Percentiles rank a stretch among this genome's conserved stretches.
Conservation (phyloP, 1,284 basidiomycete genomes). For the Malassezia sympodialis region DNA sequence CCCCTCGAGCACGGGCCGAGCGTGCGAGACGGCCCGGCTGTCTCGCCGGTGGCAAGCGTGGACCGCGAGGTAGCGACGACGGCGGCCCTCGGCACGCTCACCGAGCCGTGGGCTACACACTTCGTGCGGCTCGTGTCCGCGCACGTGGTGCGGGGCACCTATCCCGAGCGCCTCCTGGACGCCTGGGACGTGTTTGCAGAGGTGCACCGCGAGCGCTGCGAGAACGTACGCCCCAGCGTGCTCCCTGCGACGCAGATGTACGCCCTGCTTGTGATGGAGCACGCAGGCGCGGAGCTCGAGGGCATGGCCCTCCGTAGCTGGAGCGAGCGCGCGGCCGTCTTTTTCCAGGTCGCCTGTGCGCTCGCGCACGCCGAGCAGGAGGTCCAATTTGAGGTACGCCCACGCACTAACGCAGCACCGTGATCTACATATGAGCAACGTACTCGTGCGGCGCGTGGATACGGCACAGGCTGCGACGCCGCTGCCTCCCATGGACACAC, state of each 20-base stretch:
- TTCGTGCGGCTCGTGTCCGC: slow-evolving; percentile 50
- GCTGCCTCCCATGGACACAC: not conserved
- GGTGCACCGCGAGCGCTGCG: slow-evolving; percentile 57
- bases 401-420: slow-evolving; percentile 57
- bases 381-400: slow-evolving; percentile 62
- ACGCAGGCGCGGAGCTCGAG: slow-evolving; percentile 83
- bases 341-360: slow-evolving; percentile 75
- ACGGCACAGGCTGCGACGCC: no score
- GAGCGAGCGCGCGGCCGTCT: slow-evolving; percentile 73
- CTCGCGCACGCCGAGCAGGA: slow-evolving; percentile 68
- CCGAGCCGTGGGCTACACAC: slow-evolving; percentile 11
- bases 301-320: slow-evolving; percentile 67
- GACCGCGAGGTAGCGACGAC: slow-evolving; percentile 49
- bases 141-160: slow-evolving; percentile 72
- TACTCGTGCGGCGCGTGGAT: slow-evolving; percentile 56
- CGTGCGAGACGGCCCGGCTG: slow-evolving; percentile 12
- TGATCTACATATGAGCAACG: slow-evolving; percentile 95
- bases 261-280: slow-evolving; percentile 73
- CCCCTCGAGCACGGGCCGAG: slow-evolving; percentile 51
- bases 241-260: slow-evolving; percentile 69
- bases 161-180: slow-evolving; percentile 65
- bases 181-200: slow-evolving; percentile 75
- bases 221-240: slow-evolving; percentile 71
- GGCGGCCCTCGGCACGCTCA: slow-evolving; percentile 20
- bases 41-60: slow-evolving; percentile 18